These are phyloP conservation scores for Zygoascus meyerae DNA, from an alignment of 1,139 yeast genomes.

Conservation along the genomic window DNA sequence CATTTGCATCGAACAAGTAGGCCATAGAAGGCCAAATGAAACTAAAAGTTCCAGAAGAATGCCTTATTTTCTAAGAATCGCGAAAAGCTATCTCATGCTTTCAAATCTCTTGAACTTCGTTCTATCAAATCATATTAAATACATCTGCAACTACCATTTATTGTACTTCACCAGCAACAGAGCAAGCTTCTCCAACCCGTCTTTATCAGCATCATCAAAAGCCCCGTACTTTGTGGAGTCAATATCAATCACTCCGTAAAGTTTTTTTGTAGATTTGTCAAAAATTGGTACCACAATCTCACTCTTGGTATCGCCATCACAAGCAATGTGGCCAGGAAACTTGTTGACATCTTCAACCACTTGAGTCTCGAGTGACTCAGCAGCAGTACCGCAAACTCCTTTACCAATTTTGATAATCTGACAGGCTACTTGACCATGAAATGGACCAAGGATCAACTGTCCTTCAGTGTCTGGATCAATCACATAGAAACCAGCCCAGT, in stretches of 20 bases:
- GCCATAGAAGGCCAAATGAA: no score
- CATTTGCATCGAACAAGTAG: no score
- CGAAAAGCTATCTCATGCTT: not conserved
- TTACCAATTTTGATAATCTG: conserved; percentile 69
- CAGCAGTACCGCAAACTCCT: conserved; percentile 93
- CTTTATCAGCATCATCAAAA: conserved; percentile 58
- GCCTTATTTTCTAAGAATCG: no score
- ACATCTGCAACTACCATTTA: conserved; percentile 27
- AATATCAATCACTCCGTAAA: conserved; percentile 76
- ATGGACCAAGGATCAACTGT: conserved; percentile 77
- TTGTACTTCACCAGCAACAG: conserved; percentile 45
- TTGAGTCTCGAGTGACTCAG: conserved; percentile 52
- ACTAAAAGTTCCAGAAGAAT: no score
- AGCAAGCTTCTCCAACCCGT: conserved; percentile 57
- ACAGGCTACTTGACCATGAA: conserved; percentile 96
- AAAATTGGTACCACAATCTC: conserved; percentile 87
- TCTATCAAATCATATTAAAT: not conserved
- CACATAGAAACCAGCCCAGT: conserved; percentile 93
- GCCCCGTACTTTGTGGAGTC: conserved; percentile 66
- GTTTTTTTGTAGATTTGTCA: conserved; percentile 35
- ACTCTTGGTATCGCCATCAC: conserved; percentile 91
- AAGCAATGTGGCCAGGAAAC: conserved; percentile 92
- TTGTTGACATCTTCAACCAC: conserved; percentile 68
- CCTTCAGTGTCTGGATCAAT: conserved; percentile 32
- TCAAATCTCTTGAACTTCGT: not conserved